Conservation (phyloP, 768 basidiomycete genomes). For the Boletales sp. region DNA sequence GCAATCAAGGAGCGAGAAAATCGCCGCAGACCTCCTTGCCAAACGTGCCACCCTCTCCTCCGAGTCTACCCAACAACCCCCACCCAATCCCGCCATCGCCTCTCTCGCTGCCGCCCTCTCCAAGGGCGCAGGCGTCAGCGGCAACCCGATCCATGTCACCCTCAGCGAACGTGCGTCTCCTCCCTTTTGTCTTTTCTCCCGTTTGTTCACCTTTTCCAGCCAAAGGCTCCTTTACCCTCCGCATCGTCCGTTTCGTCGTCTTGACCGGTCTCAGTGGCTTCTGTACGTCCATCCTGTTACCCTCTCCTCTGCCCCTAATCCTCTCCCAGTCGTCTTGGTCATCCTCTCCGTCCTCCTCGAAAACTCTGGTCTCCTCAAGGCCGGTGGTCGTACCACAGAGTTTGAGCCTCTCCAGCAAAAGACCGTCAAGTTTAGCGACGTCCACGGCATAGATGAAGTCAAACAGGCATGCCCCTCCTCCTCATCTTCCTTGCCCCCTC, state of each 20-base stretch:
- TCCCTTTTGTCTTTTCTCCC: not conserved
- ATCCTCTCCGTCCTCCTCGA: slow-evolving; percentile 87
- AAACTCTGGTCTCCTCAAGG: slow-evolving; percentile 90
- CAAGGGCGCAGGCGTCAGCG: slow-evolving; percentile 40
- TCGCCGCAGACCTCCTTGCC: slow-evolving; percentile 41
- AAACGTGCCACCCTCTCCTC: slow-evolving; percentile 16
- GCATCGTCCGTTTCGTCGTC: slow-evolving; percentile 60
- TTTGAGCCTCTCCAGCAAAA: slow-evolving; percentile 83
- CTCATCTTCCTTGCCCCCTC: not conserved
- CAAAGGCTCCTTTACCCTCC: slow-evolving; percentile 63
- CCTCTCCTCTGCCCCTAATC: slow-evolving; percentile 3
- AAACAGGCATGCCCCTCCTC: slow-evolving; percentile 66
- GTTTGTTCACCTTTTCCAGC: slow-evolving; percentile 37
- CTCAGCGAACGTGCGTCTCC: slow-evolving; percentile 70
- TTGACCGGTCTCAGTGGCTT: slow-evolving; percentile 56
- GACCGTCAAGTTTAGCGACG: slow-evolving; percentile 87
- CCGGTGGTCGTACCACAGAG: slow-evolving; percentile 73
- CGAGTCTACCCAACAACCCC: slow-evolving; percentile 5
- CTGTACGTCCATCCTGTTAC: slow-evolving; percentile 44
- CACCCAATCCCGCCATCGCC: slow-evolving; percentile 35
- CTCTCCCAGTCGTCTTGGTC: slow-evolving; percentile 66
- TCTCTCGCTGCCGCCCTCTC: slow-evolving; percentile 42
- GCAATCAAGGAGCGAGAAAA: slow-evolving; percentile 38
- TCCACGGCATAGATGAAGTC: slow-evolving; percentile 96
- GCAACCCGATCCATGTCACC: slow-evolving; percentile 74